Base-by-base conservation (phyloP, 495 filamentous ascomycete genomes). In the Aspergillus affinis region DNA sequence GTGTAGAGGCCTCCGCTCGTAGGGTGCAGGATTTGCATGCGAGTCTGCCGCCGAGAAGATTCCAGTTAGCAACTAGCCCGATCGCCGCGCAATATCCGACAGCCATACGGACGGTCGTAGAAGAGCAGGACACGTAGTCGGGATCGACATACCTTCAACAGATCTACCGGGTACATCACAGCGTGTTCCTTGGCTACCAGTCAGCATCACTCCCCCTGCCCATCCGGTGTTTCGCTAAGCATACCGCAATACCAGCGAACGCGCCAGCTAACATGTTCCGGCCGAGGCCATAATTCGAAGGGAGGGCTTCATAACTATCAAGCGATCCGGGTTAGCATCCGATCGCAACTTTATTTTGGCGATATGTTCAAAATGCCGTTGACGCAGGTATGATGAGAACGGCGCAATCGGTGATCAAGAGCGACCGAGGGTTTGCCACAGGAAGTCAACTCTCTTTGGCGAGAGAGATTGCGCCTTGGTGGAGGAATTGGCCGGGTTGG, bases 151-250 rank as follows among this genome's bases (percentile, higher is more conserved):
- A 97, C 95, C 88, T 99, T 99, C 59, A 99, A 87, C 62, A 96
- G 85, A 78, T 99, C 94, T 63, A 99, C 89, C 9, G 94, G 94
- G 66, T 99, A 99, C 94, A 99, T 97, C 62, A 95, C 91, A 54
- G 93, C 93, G 74, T 93, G 91, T 76, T 93, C 89, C 83, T 82
- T 57, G 52, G 27, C 32, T 47, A 55, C 60, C 36, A 45, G 51
- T 72, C 55, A 49, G 55, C 36, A 41, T 4, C 36, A 10, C 36
- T 41, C 13, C 13, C 36, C 36, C 9, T 41, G 2, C 10, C 36
- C 12, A 8, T 27, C 27, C 10, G 4, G 32, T 26, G 13, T 21
- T 15, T 20, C 51, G 9, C 6, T 44, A 30, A 17, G 41, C 73
- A 68, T 87, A 98, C 94, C 73, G 92, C 92, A 68, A 99, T 96